Evolutionary conservation across 495 filamentous ascomycete species (phyloP), one percentile per base, ranked within the genome.

Genomic region (Hypoxylon crocopeplum): DNA sequence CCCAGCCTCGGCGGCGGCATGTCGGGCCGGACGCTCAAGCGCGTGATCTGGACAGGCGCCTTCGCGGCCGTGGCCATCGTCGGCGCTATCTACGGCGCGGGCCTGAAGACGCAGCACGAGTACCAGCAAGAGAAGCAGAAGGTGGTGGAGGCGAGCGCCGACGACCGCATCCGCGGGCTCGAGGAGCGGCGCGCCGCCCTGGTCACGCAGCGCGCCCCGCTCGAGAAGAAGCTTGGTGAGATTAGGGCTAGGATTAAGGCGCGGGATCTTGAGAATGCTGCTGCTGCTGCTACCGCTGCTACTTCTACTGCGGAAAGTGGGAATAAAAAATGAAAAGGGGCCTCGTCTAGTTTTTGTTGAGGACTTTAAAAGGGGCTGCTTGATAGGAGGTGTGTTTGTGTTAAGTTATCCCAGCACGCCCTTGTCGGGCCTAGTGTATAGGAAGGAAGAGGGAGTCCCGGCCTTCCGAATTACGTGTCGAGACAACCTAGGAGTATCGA

Each of bases 71-170:
- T 82, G 22, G 80, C 75, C 16, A 69, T 76, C 22, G 75, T 73
- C 0, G 82, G 84, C 38, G 68, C 79, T 0, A 73, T 77, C 50
- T 84, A 84, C 64, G 84, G 84, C 16, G 84, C 84, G 2, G 77
- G 77, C n/a, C 65, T 87, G 24, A 86, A 86, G 71, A 78, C 73
- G 48, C 69, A 69, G 52, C 68, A 77, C 54, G 79, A 86, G 24
- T 70, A 56, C 40, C 20, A 41, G 55, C 36, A 75, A 67, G 70
- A 77, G 57, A 72, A 63, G 34, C 34, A 71, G 48, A 67, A 71
- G 44, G 24, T 70, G 25, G 22, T 60, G 13, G 69, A 74, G 45
- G 57, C 68, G 11, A 68, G 66, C 10, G 8, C 48, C 21, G 70
- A 74, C 29, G 75, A 78, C 13, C 70, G 71, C 34, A 64, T 77